Base-by-base conservation (phyloP, 1,284 basidiomycete genomes). In the Cryptococcus hybrid region DNA sequence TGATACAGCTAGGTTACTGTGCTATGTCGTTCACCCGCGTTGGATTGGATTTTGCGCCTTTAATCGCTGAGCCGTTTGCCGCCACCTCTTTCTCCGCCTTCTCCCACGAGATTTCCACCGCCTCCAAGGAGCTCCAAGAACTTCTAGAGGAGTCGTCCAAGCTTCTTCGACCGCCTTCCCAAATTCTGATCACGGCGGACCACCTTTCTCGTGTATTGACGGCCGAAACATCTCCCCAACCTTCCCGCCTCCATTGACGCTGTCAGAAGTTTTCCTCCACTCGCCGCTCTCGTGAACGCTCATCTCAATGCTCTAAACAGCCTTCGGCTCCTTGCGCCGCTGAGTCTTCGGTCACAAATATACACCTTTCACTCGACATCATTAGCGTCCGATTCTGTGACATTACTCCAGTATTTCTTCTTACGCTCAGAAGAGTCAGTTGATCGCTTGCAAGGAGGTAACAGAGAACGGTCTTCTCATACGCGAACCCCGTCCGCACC, bases 1-100 rank as follows among this genome's bases (percentile, higher is more conserved):
- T 94, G 54, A 93, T 92, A 0, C 93, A 96, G 68, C 83, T 97
- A 47, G 89, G 89, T 7, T 96, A 96, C 77, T 95, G 92, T 72
- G 86, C 90, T 4, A 85, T 87, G n/a, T 91, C 92, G 0, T 94
- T 95, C 69, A 83, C 89, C 0, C 85, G 92, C n/a, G 84, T 92
- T n/a, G 92, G 92, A 0, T 82, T 94, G 59, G 90, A 92, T 68
- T 93, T 93, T 76, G 83, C 85, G 7, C 77, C 81, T 0, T 78
- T 87, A 6, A 80, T 92, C n/a, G 82, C 81, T 0, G 80, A 81
- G 5, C 81, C 88, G 0, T 86, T 92, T 66, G 80, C 82, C n/a
- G 73, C 80, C 18, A 85, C 87, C 4, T 84, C 89, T 4, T 70
- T 66, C 66, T 79, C 47, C 73, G 84, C 57, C 63, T 80, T 64